A percentile compares a stretch with the other conserved stretches of the same genome.
Evolutionary conservation across 257 asterid genomes (phyloP).

Genomic region (Penstemon newberryi): DNA sequence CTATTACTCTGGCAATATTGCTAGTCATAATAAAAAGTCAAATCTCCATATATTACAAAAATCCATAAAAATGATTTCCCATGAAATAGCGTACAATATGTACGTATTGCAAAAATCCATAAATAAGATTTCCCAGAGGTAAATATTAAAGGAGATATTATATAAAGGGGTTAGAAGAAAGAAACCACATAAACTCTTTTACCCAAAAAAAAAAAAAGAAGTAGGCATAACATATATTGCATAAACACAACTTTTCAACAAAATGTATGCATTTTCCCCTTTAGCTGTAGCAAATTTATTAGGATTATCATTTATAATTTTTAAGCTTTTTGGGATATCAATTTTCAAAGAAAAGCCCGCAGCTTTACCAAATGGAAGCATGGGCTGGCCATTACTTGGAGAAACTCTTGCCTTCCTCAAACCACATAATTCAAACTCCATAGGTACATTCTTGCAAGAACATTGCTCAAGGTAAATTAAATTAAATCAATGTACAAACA

Average conservation of each 20-base stretch:
- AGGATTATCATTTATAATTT: slow-evolving; percentile 10
- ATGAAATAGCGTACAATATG: too few species aligned
- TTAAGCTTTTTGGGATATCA: slow-evolving; percentile 23
- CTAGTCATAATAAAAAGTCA: too few species aligned
- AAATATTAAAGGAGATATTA: too few species aligned
- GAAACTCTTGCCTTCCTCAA: slow-evolving; percentile 66
- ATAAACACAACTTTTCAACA: neutral
- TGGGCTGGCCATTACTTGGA: slow-evolving; percentile 61
- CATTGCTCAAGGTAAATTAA: slow-evolving; percentile 47
- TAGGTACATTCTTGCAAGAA: slow-evolving; percentile 54
- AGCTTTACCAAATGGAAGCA: slow-evolving; percentile 58
- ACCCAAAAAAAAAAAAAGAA: neutral
- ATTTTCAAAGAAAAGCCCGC: slow-evolving; percentile 24
- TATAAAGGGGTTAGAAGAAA: slow-evolving; percentile 4
- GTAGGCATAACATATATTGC: neutral
- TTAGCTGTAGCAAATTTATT: neutral
- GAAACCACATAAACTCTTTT: too few species aligned
- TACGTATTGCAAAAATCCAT: too few species aligned
- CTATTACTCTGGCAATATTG: too few species aligned
- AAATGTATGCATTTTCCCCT: slow-evolving; percentile 30
- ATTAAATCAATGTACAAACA: neutral
- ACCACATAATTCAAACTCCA: slow-evolving; percentile 58
- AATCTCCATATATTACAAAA: too few species aligned
- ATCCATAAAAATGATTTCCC: too few species aligned
- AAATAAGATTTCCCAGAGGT: too few species aligned